A percentile compares a stretch with the other conserved stretches of the same genome.
phyloP scores from a whole-genome alignment of 179 eudicot genomes.

The Monotropa hypopitys region DNA sequence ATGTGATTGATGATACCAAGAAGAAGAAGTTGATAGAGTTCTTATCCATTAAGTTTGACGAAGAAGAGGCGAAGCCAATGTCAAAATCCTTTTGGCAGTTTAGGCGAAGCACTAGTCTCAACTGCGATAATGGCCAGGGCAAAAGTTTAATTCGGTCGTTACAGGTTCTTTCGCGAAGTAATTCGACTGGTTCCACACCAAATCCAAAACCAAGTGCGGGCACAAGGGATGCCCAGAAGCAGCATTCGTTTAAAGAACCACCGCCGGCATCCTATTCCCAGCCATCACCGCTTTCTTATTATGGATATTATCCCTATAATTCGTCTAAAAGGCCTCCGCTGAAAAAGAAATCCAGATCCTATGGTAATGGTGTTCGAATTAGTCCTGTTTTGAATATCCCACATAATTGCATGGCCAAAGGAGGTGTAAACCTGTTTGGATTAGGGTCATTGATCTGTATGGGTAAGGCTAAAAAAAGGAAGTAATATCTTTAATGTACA shows the following conservation, averaged over 20 bases:
- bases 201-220: slow-evolving; percentile 15
- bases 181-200: slow-evolving; percentile 45
- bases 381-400: slow-evolving; percentile 61
- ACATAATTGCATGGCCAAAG: slow-evolving; percentile 41
- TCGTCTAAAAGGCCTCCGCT: slow-evolving; percentile 23
- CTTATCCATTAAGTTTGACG: slow-evolving; percentile 15
- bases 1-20: slow-evolving; percentile 13
- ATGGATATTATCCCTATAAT: slow-evolving; percentile 12
- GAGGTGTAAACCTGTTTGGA: slow-evolving; percentile 49
- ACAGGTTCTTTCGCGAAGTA: slow-evolving; percentile 35
- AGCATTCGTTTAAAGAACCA: slow-evolving; percentile 18
- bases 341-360: slow-evolving; percentile 26
- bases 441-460: slow-evolving; percentile 61
- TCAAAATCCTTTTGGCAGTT: slow-evolving; percentile 44
- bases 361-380: slow-evolving; percentile 28
- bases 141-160: slow-evolving; percentile 28
- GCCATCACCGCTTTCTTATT: slow-evolving; percentile 8
- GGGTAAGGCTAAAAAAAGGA: slow-evolving; percentile 51
- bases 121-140: slow-evolving; percentile 18
- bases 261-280: background rate
- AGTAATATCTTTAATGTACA: slow-evolving; percentile 18
- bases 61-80: slow-evolving; percentile 26
- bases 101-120: slow-evolving; percentile 43
- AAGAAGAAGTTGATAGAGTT: slow-evolving; percentile 44
- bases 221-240: slow-evolving; percentile 13